Evolutionary conservation across 2,329 filamentous ascomycete species (phyloP), one percentile per base, ranked within the genome.

Genomic region (Cryphonectria nitschkei): DNA sequence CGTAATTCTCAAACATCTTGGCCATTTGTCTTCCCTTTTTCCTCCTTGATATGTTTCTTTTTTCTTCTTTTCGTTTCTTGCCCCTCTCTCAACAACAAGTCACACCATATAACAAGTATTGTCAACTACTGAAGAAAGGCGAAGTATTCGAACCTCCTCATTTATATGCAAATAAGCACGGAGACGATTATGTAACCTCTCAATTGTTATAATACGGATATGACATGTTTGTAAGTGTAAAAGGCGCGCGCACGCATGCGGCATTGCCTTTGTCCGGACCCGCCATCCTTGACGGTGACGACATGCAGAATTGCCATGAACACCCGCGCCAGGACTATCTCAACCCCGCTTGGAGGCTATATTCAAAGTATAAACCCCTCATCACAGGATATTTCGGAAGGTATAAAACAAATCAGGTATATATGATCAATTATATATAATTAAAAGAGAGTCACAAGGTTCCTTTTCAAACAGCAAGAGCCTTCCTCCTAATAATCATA

Each of bases 1-100:
- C 72, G 69, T 84, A 81, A 58, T 71, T 75, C 58, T 81, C 76
- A 69, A 84, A 84, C 81, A 84, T 83, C 22, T 46, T 50, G 54
- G 50, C 43, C 7, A 32, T 29, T 37, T 16, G 37, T 46, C 39
- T 41, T 41, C 13, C 39, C 3, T 41, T 41, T 14, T 41, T 41
- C 3, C 8, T 16, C 2, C 19, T 66, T 11, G 37, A 11, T 39
- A 11, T 39, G 34, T 3, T 34, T 43, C 5, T 41, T 6, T 0
- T 16, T 14, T 14, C 14, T 16, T 41, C 11, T 13, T 41, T 41
- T 41, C 26, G 26, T 26, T 26, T 26, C 26, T 26, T 26, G 26
- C 26, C 39, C 11, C 39, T 41, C 39, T 41, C 39, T 34, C 34
- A 34, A 34, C 34, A 34, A 19, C 16, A 43, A 43, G 41, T 14